These are phyloP conservation scores for Omphalotus guepiniiformis DNA, from an alignment of 768 basidiomycete species.

Conservation along the genomic window DNA sequence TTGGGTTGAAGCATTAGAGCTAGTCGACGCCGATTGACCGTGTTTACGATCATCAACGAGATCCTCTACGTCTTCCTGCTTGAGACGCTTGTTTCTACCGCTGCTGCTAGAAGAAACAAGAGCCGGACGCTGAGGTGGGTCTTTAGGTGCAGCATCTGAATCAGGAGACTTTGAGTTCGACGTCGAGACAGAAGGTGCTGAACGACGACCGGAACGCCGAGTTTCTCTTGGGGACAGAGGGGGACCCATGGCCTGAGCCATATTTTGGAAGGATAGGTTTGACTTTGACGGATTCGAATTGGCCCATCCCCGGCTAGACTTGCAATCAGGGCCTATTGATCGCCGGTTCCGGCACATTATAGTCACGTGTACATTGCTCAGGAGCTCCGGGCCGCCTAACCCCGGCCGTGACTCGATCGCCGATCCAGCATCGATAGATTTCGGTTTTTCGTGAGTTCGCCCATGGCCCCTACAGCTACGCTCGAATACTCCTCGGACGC, in stretches of 20 bases:
- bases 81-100: constrained; percentile 54
- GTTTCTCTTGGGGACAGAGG: constrained; percentile 72
- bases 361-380: too few species aligned
- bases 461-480: constrained; percentile 47
- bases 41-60: constrained; percentile 52
- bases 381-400: too few species aligned
- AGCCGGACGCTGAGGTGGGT: constrained; percentile 37
- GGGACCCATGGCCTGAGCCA: constrained; percentile 78
- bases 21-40: constrained; percentile 27
- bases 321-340: too few species aligned
- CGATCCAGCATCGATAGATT: too few species aligned
- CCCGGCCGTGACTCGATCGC: too few species aligned
- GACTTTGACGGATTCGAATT: too few species aligned
- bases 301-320: too few species aligned
- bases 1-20: constrained; percentile 22
- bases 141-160: constrained; percentile 56
- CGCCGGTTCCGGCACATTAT: too few species aligned
- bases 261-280: constrained; percentile 24
- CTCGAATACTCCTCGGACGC: constrained; percentile 67
- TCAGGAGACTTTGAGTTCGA: constrained; percentile 73
- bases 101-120: constrained; percentile 29
- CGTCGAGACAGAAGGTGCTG: constrained; percentile 60
- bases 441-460: too few species aligned
- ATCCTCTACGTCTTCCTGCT: constrained; percentile 74
- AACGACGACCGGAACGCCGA: constrained; percentile 72